phyloP scores from a whole-genome alignment of 2,329 filamentous ascomycete species.

The Atkinsonella hypoxylon region DNA sequence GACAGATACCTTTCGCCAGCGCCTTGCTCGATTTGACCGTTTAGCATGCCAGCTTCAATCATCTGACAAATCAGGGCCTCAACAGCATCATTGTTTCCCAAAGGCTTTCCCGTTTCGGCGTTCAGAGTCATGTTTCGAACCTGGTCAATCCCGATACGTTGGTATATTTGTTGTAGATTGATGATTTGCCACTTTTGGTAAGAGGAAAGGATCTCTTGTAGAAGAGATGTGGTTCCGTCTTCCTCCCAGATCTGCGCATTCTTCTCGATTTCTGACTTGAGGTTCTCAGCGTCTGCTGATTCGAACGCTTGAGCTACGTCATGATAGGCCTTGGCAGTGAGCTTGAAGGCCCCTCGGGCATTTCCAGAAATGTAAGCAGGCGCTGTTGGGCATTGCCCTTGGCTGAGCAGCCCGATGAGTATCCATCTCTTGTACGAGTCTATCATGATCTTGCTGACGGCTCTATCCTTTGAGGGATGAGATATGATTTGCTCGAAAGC shows the following conservation, averaged over 20 bases:
- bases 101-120: conserved; percentile 36
- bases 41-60: conserved; percentile 41
- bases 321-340: conserved; percentile 57
- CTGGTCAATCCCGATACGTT: conserved; percentile 42
- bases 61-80: conserved; percentile 39
- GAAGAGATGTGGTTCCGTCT: conserved; percentile 63
- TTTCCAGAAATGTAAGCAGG: conserved; percentile 43
- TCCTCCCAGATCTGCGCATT: conserved; percentile 48
- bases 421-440: conserved; percentile 92
- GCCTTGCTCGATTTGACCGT: conserved; percentile 37
- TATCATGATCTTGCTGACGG: conserved; percentile 65
- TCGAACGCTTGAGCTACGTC: conserved; percentile 59
- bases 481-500: conserved; percentile 55
- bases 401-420: conserved; percentile 58
- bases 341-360: conserved; percentile 44
- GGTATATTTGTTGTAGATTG: conserved; percentile 61
- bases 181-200: conserved; percentile 68
- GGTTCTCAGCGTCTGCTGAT: conserved; percentile 35
- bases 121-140: conserved; percentile 39
- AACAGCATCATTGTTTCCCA: conserved; percentile 31
- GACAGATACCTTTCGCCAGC: conserved; percentile 34
- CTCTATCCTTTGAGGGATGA: conserved; percentile 49
- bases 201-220: conserved; percentile 55
- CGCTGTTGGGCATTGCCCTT: conserved; percentile 44
- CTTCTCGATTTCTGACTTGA: conserved; percentile 52